Evolutionary conservation across 1,284 basidiomycete species (phyloP).

Genomic region (Calocybe gambosa): DNA sequence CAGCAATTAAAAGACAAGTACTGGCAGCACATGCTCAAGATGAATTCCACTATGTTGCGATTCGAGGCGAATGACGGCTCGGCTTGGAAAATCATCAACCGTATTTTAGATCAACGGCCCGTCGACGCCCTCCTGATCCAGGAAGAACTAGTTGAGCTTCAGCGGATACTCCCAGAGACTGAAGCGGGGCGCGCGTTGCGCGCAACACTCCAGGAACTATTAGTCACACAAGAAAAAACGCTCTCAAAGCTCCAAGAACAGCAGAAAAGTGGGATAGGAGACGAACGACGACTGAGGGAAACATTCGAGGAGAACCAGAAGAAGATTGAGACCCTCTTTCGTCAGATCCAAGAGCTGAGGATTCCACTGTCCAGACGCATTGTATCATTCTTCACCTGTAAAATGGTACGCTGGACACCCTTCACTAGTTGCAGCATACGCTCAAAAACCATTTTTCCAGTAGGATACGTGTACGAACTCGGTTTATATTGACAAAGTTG

Average conservation of each 20-base stretch:
- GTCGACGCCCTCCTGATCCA: slow-evolving; percentile 17
- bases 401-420: not conserved
- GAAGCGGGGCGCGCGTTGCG: slow-evolving; percentile 15
- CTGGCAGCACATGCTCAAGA: slow-evolving; percentile 17
- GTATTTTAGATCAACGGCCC: slow-evolving; percentile 1
- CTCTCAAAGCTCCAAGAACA: slow-evolving; percentile 5
- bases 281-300: slow-evolving; percentile 9
- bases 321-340: slow-evolving; percentile 14
- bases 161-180: slow-evolving; percentile 17
- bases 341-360: slow-evolving; percentile 15
- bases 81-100: slow-evolving; percentile 13
- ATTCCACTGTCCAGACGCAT: slow-evolving; percentile 15
- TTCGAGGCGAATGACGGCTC: slow-evolving; percentile 6
- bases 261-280: slow-evolving; percentile 3
- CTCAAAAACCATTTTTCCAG: not conserved
- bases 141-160: slow-evolving; percentile 17
- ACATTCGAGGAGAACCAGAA: slow-evolving; percentile 15
- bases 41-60: slow-evolving; percentile 5
- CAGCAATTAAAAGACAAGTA: slow-evolving; percentile 15
- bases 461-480: too few relatives aligned
- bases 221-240: slow-evolving; percentile 8
- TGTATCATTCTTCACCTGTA: slow-evolving; percentile 9
- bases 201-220: slow-evolving; percentile 10
- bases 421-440: not conserved
- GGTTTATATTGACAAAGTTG: too few relatives aligned